Base-by-base conservation (phyloP, 441 rosid genomes). In the Omphalea diandra region DNA sequence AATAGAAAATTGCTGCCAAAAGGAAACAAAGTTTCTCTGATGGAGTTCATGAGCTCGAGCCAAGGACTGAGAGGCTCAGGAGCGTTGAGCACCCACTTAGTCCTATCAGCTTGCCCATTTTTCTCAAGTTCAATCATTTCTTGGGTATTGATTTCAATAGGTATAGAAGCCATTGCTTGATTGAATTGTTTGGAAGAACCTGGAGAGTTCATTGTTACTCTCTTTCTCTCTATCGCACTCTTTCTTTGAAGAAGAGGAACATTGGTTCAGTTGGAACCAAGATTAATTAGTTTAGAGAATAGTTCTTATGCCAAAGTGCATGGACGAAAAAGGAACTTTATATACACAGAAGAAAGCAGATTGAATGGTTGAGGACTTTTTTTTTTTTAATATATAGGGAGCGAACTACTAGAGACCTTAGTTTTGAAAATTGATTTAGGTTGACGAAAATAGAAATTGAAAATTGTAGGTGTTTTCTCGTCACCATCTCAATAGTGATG, bases 151-250 rank as follows among this genome's bases (percentile, higher is more conserved):
- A 64, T 53, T 55, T 71, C 72, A 35, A 52, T 67, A 50, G 76
- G 65, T 7, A 70, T 66, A 32, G 70, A 26, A 64, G 80, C 79
- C 91, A 85, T 81, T 80, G 56, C 68, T 67, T 75, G 36, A 49
- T 91, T 92, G 96, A 92, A 90, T 94, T 88, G 94, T 84, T 92
- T 90, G 77, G 79, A 76, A 38, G 81, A 82, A 82, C 79, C 61
- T 24, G 65, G 40, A 59, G 40, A 33, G 15, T 32, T 32, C 31
- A 43, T 53, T 69, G 63, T 69, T 18, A 53, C 57, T 62, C 20
- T 26, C 32, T 55, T 29, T 57, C 63, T 67, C 50, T 49, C 68
- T 38, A 11, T n/a, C 2, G 27, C 49, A 26, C 10, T 47, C 12
- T 44, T 52, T 49, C 12, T 27, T 49, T 41, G 26, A 17, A 36